Conservation (phyloP, 139 green algal genomes). For the Chlamydomonas sp. region DNA sequence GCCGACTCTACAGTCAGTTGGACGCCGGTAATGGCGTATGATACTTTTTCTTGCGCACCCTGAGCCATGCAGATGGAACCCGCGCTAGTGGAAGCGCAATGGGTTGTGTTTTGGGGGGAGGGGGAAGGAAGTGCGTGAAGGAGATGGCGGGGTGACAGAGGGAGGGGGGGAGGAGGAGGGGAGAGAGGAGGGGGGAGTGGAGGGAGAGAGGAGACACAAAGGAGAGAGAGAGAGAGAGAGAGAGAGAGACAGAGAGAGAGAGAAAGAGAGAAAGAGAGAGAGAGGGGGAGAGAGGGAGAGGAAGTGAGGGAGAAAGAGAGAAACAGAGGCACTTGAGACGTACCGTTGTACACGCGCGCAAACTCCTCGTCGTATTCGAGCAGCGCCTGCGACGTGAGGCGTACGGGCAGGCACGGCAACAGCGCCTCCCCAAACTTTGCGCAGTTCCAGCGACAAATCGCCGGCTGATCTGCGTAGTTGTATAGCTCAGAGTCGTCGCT, state of each 20-base stretch:
- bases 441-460: constrained; percentile 42
- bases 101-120: neutral
- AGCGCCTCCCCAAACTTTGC: constrained; percentile 43
- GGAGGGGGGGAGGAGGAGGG: neutral
- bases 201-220: neutral
- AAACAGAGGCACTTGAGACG: neutral
- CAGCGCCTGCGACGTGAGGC: constrained; percentile 14
- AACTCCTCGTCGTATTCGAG: constrained; percentile 28
- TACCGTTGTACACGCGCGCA: neutral
- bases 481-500: constrained; percentile 51
- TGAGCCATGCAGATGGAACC: too few species aligned
- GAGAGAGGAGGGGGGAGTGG: neutral
- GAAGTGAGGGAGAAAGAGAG: neutral
- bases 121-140: neutral
- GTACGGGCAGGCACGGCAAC: constrained; percentile 20
- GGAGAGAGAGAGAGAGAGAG: neutral
- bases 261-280: neutral
- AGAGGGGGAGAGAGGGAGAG: too few species aligned
- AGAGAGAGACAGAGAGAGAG: neutral
- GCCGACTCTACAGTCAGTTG: neutral
- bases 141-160: neutral
- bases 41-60: too few species aligned
- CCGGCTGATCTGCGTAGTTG: constrained; percentile 31
- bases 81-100: too few species aligned
- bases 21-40: too few species aligned